These are phyloP conservation scores for Mucor plumbeus DNA, from an alignment of 371 early-diverging fungal genomes.

Conservation along the genomic window DNA sequence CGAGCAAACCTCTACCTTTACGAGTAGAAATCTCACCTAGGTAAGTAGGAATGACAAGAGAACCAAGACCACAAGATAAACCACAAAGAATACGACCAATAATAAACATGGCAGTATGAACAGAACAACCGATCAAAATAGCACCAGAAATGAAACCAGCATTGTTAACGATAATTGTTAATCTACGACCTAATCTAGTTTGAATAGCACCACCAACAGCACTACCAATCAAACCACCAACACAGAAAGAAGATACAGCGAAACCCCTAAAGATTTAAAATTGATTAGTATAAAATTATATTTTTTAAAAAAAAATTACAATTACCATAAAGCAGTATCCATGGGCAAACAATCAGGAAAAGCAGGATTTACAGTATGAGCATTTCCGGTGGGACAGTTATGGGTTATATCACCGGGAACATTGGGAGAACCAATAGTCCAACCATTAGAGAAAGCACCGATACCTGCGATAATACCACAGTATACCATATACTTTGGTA, in stretches of 20 bases:
- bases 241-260: slow-evolving; percentile 65
- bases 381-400: slow-evolving; percentile 27
- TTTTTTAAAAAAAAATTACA: not conserved
- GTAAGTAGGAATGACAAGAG: slow-evolving; percentile 82
- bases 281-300: slow-evolving; percentile 53
- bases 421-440: slow-evolving; percentile 54
- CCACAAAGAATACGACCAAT: slow-evolving; percentile 84
- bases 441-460: slow-evolving; percentile 49
- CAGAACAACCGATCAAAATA: slow-evolving; percentile 63
- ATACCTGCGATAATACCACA: slow-evolving; percentile 44
- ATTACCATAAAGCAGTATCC: slow-evolving; percentile 33
- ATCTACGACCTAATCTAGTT: slow-evolving; percentile 67
- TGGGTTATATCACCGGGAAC: slow-evolving; percentile 47
- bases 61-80: slow-evolving; percentile 81
- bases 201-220: slow-evolving; percentile 63
- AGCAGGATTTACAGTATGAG: slow-evolving; percentile 19
- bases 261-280: slow-evolving; percentile 34
- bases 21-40: slow-evolving; percentile 82
- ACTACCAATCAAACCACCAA: slow-evolving; percentile 79
- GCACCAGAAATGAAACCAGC: slow-evolving; percentile 67
- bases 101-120: slow-evolving; percentile 66
- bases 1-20: slow-evolving; percentile 69
- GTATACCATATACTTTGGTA: slow-evolving; percentile 51
- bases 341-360: slow-evolving; percentile 46
- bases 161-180: slow-evolving; percentile 66